phyloP scores from a whole-genome alignment of 2,329 filamentous ascomycete species.

The Phyllosticta paracitricarpa region DNA sequence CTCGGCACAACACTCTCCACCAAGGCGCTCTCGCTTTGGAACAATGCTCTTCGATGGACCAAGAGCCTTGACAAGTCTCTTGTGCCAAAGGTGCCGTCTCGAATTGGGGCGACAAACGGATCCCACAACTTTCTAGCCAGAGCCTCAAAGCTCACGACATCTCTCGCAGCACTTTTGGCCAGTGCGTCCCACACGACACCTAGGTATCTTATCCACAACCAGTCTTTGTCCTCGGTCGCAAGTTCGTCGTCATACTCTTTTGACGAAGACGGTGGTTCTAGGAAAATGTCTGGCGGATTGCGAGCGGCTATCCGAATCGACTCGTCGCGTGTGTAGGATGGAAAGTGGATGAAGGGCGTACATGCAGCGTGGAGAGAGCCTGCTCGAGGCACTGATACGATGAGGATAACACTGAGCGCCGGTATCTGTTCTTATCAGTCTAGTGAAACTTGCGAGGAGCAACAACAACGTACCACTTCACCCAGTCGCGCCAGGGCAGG shows the following conservation, averaged over 20 bases:
- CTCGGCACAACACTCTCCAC: conserved; percentile 47
- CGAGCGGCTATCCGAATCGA: conserved; percentile 65
- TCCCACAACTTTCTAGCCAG: conserved; percentile 73
- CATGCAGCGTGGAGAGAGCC: conserved; percentile 60
- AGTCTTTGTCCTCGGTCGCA: conserved; percentile 49
- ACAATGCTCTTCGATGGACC: conserved; percentile 56
- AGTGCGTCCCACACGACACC: conserved; percentile 81
- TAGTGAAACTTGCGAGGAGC: background rate
- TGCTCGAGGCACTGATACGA: conserved; percentile 62
- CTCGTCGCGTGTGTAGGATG: conserved; percentile 72
- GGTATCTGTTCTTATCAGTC: conserved; percentile 53
- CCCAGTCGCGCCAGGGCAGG: conserved; percentile 72
- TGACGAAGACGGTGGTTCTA: conserved; percentile 24
- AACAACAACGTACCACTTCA: conserved; percentile 54
- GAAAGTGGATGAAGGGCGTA: conserved; percentile 70
- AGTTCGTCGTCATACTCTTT: conserved; percentile 39
- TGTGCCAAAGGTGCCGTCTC: conserved; percentile 60
- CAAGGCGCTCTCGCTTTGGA: conserved; percentile 63
- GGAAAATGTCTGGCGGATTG: conserved; percentile 38
- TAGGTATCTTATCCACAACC: conserved; percentile 73
- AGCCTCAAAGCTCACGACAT: conserved; percentile 61
- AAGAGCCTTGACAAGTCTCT: conserved; percentile 80
- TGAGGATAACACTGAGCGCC: conserved; percentile 64
- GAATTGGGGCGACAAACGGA: conserved; percentile 68
- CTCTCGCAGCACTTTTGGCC: conserved; percentile 67